Conservation (phyloP, 768 basidiomycete genomes). For the Lactarius hengduanensis region DNA sequence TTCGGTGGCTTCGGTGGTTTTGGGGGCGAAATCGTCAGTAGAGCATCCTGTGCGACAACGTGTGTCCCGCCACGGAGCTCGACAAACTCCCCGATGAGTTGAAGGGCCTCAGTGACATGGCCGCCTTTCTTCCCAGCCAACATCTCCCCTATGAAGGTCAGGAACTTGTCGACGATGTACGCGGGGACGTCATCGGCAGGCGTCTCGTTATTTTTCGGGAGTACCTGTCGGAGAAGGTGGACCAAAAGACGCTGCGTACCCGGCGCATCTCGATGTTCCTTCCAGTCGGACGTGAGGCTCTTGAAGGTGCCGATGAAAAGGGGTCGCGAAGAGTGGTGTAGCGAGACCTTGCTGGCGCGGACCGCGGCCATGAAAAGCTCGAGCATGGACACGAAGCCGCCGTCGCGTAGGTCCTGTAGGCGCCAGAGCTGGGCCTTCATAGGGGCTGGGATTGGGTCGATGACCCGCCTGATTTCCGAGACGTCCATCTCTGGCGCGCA, state of each 20-base stretch:
- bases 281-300: conserved; percentile 15
- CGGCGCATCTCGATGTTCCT: background rate
- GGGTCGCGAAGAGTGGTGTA: conserved; percentile 7
- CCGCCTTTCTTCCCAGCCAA: conserved; percentile 1
- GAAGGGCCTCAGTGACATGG: background rate
- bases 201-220: conserved; percentile 23
- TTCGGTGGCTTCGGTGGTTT: background rate
- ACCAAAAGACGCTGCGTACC: conserved; percentile 27
- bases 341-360: background rate
- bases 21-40: background rate
- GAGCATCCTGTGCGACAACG: background rate
- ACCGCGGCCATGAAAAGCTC: conserved; percentile 19
- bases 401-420: conserved; percentile 19
- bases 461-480: conserved; percentile 5
- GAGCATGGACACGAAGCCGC: conserved; percentile 20
- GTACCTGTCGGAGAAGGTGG: conserved; percentile 33
- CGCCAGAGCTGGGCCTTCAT: conserved; percentile 19
- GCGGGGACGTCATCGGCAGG: background rate
- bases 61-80: background rate
- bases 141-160: conserved; percentile 8
- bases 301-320: conserved; percentile 14
- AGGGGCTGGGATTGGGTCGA: background rate
- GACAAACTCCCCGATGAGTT: conserved; percentile 1
- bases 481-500: conserved; percentile 12
- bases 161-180: conserved; percentile 7